Evolutionary conservation across 169 alveolate species (phyloP).

Genomic region (Plasmodium gaboni): DNA sequence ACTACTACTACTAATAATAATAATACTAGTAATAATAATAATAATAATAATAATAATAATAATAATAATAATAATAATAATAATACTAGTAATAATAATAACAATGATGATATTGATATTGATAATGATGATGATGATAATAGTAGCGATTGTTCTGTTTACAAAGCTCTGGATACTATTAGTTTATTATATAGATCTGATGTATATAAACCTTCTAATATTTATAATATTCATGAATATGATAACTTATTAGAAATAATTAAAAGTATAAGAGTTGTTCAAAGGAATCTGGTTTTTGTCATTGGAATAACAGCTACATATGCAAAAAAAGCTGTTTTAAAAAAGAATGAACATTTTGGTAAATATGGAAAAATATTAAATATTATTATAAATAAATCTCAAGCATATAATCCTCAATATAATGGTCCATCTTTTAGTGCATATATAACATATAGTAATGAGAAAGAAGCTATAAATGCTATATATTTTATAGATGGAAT

Average conservation of each 20-base stretch:
- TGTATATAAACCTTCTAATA: conserved; percentile 50
- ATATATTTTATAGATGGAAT: conserved; percentile 92
- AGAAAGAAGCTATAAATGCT: conserved; percentile 92
- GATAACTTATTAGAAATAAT: conserved; percentile 65
- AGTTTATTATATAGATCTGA: conserved; percentile 30
- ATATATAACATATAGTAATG: conserved; percentile 92
- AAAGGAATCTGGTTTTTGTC: conserved; percentile 91
- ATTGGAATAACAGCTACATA: conserved; percentile 89
- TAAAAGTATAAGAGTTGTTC: conserved; percentile 92
- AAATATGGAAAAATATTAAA: conserved; percentile 91
- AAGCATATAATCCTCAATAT: conserved; percentile 87
- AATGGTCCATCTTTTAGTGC: conserved; percentile 94
- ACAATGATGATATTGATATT: not conserved
- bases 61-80: conserved; percentile 51
- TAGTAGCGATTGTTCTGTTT: not conserved
- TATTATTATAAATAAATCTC: conserved; percentile 89
- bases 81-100: conserved; percentile 5
- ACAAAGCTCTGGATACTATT: too few species aligned
- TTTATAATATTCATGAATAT: conserved; percentile 65
- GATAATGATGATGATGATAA: not conserved
- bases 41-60: not conserved
- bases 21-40: too few species aligned
- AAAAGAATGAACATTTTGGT: conserved; percentile 90
- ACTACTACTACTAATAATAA: too few species aligned
- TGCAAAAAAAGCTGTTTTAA: conserved; percentile 90